These are phyloP conservation scores for Marasmius sp. DNA, from an alignment of 1,284 basidiomycete species.

Conservation along the genomic window DNA sequence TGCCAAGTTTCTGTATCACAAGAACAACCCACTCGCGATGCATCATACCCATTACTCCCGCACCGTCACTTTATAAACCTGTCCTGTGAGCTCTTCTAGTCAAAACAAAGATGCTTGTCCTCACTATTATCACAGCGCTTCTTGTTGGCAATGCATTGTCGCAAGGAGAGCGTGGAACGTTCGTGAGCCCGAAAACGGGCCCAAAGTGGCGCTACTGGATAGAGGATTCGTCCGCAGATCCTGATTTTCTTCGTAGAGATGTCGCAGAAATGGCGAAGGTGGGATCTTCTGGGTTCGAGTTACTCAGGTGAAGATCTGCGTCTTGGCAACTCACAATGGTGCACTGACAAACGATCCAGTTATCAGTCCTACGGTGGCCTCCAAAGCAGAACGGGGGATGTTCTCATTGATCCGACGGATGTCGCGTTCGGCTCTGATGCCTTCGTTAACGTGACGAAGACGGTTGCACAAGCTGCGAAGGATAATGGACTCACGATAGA, in stretches of 20 bases:
- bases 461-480: conserved; percentile 12
- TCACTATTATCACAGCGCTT: too few relatives aligned
- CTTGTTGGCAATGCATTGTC: too few relatives aligned
- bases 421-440: conserved; percentile 17
- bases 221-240: conserved; percentile 14
- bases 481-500: conserved; percentile 17
- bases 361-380: conserved; percentile 13
- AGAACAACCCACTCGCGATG: too few relatives aligned
- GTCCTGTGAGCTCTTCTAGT: too few relatives aligned
- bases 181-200: conserved; percentile 7
- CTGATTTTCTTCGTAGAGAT: conserved; percentile 13
- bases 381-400: not conserved
- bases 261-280: conserved; percentile 15
- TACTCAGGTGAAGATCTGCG: conserved; percentile 11
- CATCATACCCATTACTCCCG: too few relatives aligned
- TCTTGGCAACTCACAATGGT: not conserved
- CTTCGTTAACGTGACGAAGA: conserved; percentile 14
- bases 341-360: not conserved
- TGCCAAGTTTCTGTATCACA: too few relatives aligned
- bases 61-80: too few relatives aligned
- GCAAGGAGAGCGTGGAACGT: conserved; percentile 2
- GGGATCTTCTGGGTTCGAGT: conserved; percentile 16
- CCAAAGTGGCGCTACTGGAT: conserved; percentile 20
- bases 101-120: too few relatives aligned
- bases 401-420: conserved; percentile 16